Evolutionary conservation across 768 basidiomycete genomes (phyloP), one percentile per base, ranked within the genome.

Genomic region (Lentinula guzmanii): DNA sequence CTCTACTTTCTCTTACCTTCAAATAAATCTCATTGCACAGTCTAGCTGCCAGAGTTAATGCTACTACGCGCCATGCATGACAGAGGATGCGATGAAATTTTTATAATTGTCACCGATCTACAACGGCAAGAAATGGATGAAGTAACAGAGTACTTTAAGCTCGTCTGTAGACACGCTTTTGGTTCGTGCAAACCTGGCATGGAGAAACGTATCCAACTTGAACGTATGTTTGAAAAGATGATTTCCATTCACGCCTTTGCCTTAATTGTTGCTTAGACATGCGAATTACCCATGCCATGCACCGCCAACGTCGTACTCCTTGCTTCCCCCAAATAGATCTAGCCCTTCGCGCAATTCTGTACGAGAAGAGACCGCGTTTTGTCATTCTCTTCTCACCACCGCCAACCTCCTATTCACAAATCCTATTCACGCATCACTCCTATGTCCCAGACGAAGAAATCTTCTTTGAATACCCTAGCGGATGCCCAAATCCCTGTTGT

Each of bases 271-370:
- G 61, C 15, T 28, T 60, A 81, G 80, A 91, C 70, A 88, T 89
- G 80, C 85, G 85, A 28, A 73, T 91, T 51, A 83, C 77, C 61
- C 86, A 89, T 67, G 82, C 83, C 9, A 77, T 91, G 57, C 80
- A 84, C 61, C 82, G 83, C 48, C 86, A 89, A 67, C 82, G 82
- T 37, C 82, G 89, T n/a, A 86, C 82, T 5, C 89, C 89, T 0
- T 91, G 89, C 71, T 90, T 91, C 71, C 89, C 89, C 5, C 89
- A 91, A 72, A 87, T 91, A 73, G 89, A 91, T 73, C 81, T 91
- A 62, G 84, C 85, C 39, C 78, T 91, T 58, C 87, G 89, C 42
- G 88, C 89, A 11, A 86, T 91, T 66, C 77, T 91, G 3, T 80
- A 85, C 74, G 89, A 91, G 72, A 90, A 90, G 68, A 81, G 79